phyloP scores from a whole-genome alignment of 768 basidiomycete species.

The Leccinum subtestaceum region DNA sequence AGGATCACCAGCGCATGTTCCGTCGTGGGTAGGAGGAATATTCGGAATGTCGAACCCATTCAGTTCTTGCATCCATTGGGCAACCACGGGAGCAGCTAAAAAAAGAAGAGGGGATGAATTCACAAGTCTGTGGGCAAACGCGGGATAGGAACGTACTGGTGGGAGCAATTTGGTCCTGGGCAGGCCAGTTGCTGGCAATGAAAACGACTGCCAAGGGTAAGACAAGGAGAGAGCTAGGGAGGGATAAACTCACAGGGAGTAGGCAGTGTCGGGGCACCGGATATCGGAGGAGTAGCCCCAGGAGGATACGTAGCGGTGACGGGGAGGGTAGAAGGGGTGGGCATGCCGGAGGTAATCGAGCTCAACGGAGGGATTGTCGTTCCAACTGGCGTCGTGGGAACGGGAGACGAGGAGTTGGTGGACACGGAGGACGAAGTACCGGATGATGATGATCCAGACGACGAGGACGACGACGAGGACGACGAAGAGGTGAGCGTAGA shows the following conservation, averaged over 20 bases:
- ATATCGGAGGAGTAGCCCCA: conserved; percentile 59
- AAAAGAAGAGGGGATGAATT: neutral
- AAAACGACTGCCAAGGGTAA: conserved; percentile 41
- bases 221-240: neutral
- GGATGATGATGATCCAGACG: neutral
- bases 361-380: conserved; percentile 57
- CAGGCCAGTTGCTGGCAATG: conserved; percentile 53
- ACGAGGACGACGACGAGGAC: neutral
- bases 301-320: conserved; percentile 52
- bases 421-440: neutral
- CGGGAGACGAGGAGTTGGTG: conserved; percentile 16
- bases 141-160: conserved; percentile 43
- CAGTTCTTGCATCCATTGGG: conserved; percentile 73
- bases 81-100: conserved; percentile 46
- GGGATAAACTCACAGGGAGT: conserved; percentile 46
- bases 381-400: conserved; percentile 31
- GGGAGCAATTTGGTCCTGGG: conserved; percentile 56
- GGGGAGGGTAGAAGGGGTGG: conserved; percentile 46
- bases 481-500: neutral
- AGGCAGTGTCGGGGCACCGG: conserved; percentile 68
- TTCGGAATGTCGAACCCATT: conserved; percentile 68
- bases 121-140: neutral
- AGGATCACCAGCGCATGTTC: conserved; percentile 65
- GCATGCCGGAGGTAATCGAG: conserved; percentile 62
- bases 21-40: conserved; percentile 58